Evolutionary conservation across 2,329 filamentous ascomycete genomes (phyloP).

Genomic region (Clarireedia homoeocarpa): DNA sequence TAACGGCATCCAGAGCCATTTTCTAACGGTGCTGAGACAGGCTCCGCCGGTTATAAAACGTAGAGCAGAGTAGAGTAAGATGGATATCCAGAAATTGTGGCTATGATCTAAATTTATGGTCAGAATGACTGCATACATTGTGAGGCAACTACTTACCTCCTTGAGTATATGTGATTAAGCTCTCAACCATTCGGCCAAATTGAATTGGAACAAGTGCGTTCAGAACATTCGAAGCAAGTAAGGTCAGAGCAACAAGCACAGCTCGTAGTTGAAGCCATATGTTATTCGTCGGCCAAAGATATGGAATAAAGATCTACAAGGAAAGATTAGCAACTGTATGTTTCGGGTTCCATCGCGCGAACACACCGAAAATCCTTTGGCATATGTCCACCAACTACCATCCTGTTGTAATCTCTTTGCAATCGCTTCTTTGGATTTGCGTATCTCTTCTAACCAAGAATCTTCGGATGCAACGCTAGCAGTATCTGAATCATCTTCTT

Average conservation of each 20-base stretch:
- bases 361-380: slow-evolving; percentile 58
- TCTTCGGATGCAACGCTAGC: slow-evolving; percentile 38
- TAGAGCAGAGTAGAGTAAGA: slow-evolving; percentile 42
- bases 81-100: slow-evolving; percentile 43
- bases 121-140: background rate
- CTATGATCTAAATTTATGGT: slow-evolving; percentile 22
- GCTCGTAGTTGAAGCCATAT: slow-evolving; percentile 60
- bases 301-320: slow-evolving; percentile 61
- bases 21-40: slow-evolving; percentile 42
- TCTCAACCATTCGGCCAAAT: slow-evolving; percentile 70
- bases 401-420: slow-evolving; percentile 64
- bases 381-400: slow-evolving; percentile 70
- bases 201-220: slow-evolving; percentile 76
- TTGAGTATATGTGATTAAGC: slow-evolving; percentile 42
- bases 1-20: slow-evolving; percentile 45
- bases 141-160: slow-evolving; percentile 10
- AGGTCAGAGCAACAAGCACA: slow-evolving; percentile 56
- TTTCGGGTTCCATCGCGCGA: background rate
- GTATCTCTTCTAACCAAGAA: slow-evolving; percentile 45
- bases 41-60: slow-evolving; percentile 42
- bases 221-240: slow-evolving; percentile 63
- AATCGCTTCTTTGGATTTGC: slow-evolving; percentile 49
- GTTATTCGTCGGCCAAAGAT: slow-evolving; percentile 68
- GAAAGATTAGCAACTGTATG: background rate
- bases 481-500: slow-evolving; percentile 11